Evolutionary conservation across 768 basidiomycete genomes (phyloP).

Genomic region (Auricularia heimuer): DNA sequence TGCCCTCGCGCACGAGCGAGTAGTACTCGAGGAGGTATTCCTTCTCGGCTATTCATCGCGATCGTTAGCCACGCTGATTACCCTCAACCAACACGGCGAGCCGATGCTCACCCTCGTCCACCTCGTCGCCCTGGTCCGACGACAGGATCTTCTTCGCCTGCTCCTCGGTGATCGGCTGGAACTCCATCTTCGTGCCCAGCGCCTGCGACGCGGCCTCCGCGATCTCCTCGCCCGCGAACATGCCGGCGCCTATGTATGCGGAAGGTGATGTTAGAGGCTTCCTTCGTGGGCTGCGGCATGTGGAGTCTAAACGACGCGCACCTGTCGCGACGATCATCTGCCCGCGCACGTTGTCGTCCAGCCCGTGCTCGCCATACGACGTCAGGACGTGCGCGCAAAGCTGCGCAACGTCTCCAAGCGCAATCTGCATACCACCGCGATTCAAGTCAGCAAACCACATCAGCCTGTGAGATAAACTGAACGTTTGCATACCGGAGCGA

Average conservation of each 20-base stretch:
- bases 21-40: slow-evolving; percentile 25
- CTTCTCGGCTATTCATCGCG: slow-evolving; percentile 16
- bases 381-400: slow-evolving; percentile 19
- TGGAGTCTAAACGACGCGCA: background rate
- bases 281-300: background rate
- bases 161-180: slow-evolving; percentile 17
- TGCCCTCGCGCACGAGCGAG: slow-evolving; percentile 24
- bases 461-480: too few relatives aligned
- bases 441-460: too few relatives aligned
- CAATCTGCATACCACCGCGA: slow-evolving; percentile 1
- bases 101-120: background rate
- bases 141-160: slow-evolving; percentile 1
- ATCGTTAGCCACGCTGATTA: background rate
- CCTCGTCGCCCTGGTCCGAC: background rate
- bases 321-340: slow-evolving; percentile 20
- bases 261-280: background rate
- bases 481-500: slow-evolving; percentile 20
- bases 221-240: slow-evolving; percentile 18
- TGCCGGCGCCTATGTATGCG: slow-evolving; percentile 5
- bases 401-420: slow-evolving; percentile 22
- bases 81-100: background rate
- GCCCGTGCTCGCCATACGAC: slow-evolving; percentile 21
- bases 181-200: slow-evolving; percentile 15
- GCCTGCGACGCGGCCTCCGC: slow-evolving; percentile 17
- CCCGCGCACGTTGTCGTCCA: slow-evolving; percentile 20